Percentiles rank a stretch among this genome's conserved stretches.
phyloP scores from a whole-genome alignment of 1,284 basidiomycete species.

The Trametes hirsuta region DNA sequence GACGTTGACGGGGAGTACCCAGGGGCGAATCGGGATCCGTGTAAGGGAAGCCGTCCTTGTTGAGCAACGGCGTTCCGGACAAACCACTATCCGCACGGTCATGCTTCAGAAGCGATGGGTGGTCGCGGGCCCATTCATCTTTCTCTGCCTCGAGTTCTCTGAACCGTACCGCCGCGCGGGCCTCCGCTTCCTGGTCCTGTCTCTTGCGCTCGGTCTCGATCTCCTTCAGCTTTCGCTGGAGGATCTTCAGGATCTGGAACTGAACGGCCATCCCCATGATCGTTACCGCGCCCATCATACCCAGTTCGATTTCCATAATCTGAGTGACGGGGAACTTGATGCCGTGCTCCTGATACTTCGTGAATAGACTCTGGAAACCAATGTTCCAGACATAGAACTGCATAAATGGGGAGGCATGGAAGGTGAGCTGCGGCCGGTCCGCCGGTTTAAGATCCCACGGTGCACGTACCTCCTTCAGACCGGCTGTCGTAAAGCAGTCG shows the following conservation, averaged over 20 bases:
- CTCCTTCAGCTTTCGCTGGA: constrained; percentile 79
- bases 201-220: constrained; percentile 78
- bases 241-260: constrained; percentile 79
- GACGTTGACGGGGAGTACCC: constrained; percentile 56
- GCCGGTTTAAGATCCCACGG: background rate
- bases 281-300: constrained; percentile 79
- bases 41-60: constrained; percentile 44
- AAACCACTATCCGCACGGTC: constrained; percentile 66
- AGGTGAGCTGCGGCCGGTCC: constrained; percentile 2
- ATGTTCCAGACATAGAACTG: constrained; percentile 96
- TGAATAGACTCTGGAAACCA: constrained; percentile 81
- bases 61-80: constrained; percentile 40
- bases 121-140: constrained; percentile 86
- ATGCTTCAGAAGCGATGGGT: constrained; percentile 65
- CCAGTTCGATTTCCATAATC: constrained; percentile 93
- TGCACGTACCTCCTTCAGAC: constrained; percentile 81
- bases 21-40: constrained; percentile 51
- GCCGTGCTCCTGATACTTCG: constrained; percentile 66
- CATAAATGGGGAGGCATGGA: background rate
- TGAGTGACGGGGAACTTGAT: constrained; percentile 85
- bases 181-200: constrained; percentile 76
- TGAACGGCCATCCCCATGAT: constrained; percentile 91
- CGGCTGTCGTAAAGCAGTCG: constrained; percentile 91
- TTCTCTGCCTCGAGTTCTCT: constrained; percentile 71
- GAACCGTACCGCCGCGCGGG: constrained; percentile 75